Evolutionary conservation across 225 moss, liverwort and hornwort genomes (phyloP).

Genomic region (Thuidium tamariscinum): DNA sequence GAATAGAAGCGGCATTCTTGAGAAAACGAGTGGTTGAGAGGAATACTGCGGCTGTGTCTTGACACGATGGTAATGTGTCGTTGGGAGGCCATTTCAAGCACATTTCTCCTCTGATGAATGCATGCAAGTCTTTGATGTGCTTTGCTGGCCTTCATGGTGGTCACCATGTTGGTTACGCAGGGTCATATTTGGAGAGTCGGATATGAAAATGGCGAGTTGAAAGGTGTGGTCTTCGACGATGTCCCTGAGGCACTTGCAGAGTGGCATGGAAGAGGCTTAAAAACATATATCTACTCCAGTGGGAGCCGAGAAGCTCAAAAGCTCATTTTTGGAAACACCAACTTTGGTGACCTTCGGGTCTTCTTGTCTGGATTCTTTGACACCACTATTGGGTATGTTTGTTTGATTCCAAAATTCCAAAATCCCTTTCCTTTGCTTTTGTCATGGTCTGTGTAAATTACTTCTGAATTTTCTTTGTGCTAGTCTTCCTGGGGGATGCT

Average conservation of each 20-base stretch:
- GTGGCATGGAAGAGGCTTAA: constrained; percentile 62
- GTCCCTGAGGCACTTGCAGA: constrained; percentile 68
- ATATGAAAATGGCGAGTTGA: constrained; percentile 68
- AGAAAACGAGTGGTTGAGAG: background rate
- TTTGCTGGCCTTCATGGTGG: background rate
- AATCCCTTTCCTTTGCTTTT: background rate
- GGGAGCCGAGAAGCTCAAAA: constrained; percentile 98
- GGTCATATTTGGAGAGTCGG: constrained; percentile 97
- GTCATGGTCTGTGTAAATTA: background rate
- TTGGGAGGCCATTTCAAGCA: background rate
- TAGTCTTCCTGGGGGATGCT: background rate
- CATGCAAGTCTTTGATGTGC: background rate
- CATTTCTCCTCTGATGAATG: background rate
- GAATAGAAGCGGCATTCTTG: background rate
- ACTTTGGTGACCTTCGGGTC: constrained; percentile 76
- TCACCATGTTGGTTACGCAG: constrained; percentile 8
- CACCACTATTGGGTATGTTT: constrained; percentile 77
- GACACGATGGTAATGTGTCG: background rate
- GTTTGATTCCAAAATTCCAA: background rate
- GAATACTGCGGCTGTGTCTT: background rate
- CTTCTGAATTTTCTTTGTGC: background rate
- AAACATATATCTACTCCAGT: constrained; percentile 95
- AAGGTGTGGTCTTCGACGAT: constrained; percentile 82
- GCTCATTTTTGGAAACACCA: constrained; percentile 79
- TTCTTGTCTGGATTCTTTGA: constrained; percentile 92